These are phyloP conservation scores for Sclerotinia minor DNA, from an alignment of 2,329 filamentous ascomycete species.

Conservation along the genomic window DNA sequence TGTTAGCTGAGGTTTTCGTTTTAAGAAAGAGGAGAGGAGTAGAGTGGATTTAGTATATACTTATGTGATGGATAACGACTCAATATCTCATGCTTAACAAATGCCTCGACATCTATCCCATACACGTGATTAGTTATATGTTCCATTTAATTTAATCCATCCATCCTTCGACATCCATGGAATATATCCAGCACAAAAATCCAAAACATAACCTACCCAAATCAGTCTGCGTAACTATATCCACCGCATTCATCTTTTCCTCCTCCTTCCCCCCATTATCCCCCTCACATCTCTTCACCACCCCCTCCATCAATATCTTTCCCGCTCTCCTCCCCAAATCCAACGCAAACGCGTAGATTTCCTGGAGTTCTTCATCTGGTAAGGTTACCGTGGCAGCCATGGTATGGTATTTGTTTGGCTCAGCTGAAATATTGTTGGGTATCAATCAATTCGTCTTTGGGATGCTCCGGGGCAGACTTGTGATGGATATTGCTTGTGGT, in stretches of 20 bases:
- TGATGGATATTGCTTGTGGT: neutral
- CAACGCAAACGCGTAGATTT: slow-evolving; percentile 70
- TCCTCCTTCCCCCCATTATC: slow-evolving; percentile 39
- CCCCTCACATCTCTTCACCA: slow-evolving; percentile 49
- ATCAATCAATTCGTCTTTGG: too few species aligned
- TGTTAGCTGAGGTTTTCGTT: neutral
- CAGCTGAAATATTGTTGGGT: too few species aligned
- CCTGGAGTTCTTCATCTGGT: slow-evolving; percentile 52
- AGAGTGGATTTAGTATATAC: slow-evolving; percentile 47
- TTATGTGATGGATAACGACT: slow-evolving; percentile 64
- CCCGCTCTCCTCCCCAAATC: slow-evolving; percentile 71
- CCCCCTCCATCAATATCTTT: slow-evolving; percentile 63
- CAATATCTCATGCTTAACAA: slow-evolving; percentile 62
- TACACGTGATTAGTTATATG: slow-evolving; percentile 26
- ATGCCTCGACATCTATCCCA: slow-evolving; percentile 65
- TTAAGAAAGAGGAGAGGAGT: neutral
- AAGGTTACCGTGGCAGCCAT: too few species aligned
- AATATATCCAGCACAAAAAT: neutral
- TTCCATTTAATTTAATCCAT: neutral
- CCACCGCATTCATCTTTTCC: slow-evolving; percentile 75
- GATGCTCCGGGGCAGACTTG: neutral
- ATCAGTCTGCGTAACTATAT: slow-evolving; percentile 76
- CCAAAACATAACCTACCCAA: slow-evolving; percentile 54
- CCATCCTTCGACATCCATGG: neutral
- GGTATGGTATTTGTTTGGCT: too few species aligned